A percentile compares a stretch with the other conserved stretches of the same genome.
Conservation (phyloP, 208 protist genomes). For the Acanthamoeba healyi region DNA sequence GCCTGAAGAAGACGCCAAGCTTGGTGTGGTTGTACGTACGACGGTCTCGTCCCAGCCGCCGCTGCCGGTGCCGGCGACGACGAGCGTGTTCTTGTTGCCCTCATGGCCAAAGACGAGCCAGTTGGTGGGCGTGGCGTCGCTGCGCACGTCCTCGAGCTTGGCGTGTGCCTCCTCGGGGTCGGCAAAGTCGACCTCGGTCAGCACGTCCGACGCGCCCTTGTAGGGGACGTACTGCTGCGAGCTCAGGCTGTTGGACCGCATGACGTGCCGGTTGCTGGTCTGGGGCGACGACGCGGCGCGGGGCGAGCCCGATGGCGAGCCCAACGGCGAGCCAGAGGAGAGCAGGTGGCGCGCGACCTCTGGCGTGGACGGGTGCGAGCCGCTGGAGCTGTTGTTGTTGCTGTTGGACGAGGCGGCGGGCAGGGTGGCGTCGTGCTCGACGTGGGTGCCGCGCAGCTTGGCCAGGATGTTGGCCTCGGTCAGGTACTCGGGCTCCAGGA, state of each 20-base stretch:
- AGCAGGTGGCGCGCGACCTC: background rate
- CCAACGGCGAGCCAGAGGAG: background rate
- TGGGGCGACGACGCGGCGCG: background rate
- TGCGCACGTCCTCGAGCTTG: conserved; percentile 31
- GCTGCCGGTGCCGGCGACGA: background rate
- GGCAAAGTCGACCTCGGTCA: conserved; percentile 32
- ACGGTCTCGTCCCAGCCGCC: conserved; percentile 30
- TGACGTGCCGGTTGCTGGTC: conserved; percentile 4
- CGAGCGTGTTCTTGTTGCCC: conserved; percentile 62
- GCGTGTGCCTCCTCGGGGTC: conserved; percentile 46
- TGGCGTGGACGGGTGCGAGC: background rate
- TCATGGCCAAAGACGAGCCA: conserved; percentile 72
- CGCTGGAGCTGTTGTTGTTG: background rate
- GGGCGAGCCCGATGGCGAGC: background rate
- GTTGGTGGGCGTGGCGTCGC: conserved; percentile 62
- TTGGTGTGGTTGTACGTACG: background rate
- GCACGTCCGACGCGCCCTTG: conserved; percentile 63
- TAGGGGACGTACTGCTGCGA: conserved; percentile 33
- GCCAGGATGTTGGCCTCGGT: conserved; percentile 62
- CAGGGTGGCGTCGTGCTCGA: conserved; percentile 26
- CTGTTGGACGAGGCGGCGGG: background rate
- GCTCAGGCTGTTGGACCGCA: conserved; percentile 29
- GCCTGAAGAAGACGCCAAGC: background rate
- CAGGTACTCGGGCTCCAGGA: conserved; percentile 63
- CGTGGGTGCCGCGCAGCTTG: conserved; percentile 66